Evolutionary conservation across 768 basidiomycete genomes (phyloP), one percentile per base, ranked within the genome.

Genomic region (Phanerodontia chrysosporium): DNA sequence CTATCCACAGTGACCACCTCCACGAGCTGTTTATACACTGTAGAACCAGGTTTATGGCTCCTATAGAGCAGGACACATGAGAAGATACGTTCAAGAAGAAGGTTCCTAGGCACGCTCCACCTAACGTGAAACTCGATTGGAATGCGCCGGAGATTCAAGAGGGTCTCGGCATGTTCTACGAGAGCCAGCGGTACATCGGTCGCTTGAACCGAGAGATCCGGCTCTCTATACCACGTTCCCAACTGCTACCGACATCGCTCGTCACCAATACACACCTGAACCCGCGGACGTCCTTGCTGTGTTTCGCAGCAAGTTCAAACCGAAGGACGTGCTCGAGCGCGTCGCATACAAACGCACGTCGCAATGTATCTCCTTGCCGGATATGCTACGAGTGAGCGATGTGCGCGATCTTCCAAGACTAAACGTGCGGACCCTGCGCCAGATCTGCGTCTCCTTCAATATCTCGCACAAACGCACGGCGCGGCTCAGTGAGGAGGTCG

Each of bases 131-230:
- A 63, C 86, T 84, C 6, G 85, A 87, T 66, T 87, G 85, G 84
- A 73, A 76, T 67, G 83, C 81, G 4, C 83, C 82, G 21, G 85
- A 87, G 69, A 67, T 78, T 14, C 68, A 72, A 18, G 22, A 62
- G 22, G 22, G 35, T 8, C 29, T 13, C 6, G 44, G 9, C 5
- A 36, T 66, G 2, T 83, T 76, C 65, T 89, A 88, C 64, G 24
- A 59, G 46, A 87, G 85, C 64, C 16, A 66, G 2, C 70, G 73
- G 21, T 82, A 81, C 2, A 80, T 89, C 42, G 87, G 87, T 2
- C 69, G 71, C 56, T 77, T 89, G 10, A 87, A 80, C 64, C 77
- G 86, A 49, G 80, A 58, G 1, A 81, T 89, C 63, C 72, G 81
- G 10, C 74, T 88, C 27, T 78, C 78, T 1, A 70, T 65, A 2